A percentile compares a stretch with the other conserved stretches of the same genome.
These are phyloP conservation scores for Suillus tomentosus DNA, from an alignment of 768 basidiomycete species.

Conservation along the genomic window DNA sequence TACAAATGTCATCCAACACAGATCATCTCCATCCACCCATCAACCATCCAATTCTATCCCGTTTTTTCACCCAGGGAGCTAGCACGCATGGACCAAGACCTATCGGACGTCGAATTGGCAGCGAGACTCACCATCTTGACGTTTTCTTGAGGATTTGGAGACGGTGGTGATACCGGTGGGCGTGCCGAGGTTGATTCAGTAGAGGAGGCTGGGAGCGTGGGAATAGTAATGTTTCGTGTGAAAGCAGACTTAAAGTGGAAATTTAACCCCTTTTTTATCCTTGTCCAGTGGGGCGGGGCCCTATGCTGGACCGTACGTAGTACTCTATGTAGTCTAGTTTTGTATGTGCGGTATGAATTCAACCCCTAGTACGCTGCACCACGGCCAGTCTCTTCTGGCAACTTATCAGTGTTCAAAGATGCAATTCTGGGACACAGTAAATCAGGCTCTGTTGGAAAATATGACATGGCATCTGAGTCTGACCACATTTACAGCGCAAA, in stretches of 20 bases:
- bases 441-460: too few relatives aligned
- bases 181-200: conserved; percentile 7
- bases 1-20: conserved; percentile 37
- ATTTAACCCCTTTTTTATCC: neutral
- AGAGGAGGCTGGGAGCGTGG: conserved; percentile 25
- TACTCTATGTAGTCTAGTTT: too few relatives aligned
- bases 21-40: conserved; percentile 35
- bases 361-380: too few relatives aligned
- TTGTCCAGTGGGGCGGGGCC: too few relatives aligned
- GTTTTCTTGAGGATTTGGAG: conserved; percentile 37
- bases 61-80: conserved; percentile 17
- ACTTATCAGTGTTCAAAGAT: too few relatives aligned
- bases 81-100: conserved; percentile 9
- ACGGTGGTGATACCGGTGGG: conserved; percentile 18
- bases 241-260: neutral
- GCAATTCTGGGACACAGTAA: too few relatives aligned
- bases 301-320: too few relatives aligned
- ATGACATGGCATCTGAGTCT: too few relatives aligned
- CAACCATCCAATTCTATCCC: conserved; percentile 23
- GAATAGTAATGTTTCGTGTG: conserved; percentile 16
- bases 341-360: too few relatives aligned
- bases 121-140: conserved; percentile 48
- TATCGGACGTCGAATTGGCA: conserved; percentile 18
- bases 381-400: too few relatives aligned
- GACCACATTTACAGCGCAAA: too few relatives aligned